phyloP scores from a whole-genome alignment of 31 red algal species.

The Odonthalia washingtoniensis region DNA sequence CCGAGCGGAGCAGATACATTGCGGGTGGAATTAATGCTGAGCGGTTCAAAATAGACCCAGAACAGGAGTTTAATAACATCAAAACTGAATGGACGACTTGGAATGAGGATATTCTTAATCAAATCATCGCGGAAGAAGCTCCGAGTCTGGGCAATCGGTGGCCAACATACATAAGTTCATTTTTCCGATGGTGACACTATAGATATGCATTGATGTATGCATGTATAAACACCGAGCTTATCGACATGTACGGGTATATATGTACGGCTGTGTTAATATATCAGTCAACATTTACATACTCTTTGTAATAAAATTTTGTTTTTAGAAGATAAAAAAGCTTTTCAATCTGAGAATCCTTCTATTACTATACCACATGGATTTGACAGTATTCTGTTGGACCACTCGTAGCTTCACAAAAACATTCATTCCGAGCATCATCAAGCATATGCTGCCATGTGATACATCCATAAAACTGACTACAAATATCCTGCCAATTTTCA shows the following conservation, averaged over 20 bases:
- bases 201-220: no score
- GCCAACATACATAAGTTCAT: conserved; percentile 66
- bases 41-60: conserved; percentile 51
- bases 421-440: conserved; percentile 75
- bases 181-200: conserved; percentile 65
- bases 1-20: conserved; percentile 39
- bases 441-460: conserved; percentile 80
- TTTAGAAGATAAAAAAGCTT: no score
- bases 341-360: no score
- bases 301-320: no score
- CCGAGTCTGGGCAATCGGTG: conserved; percentile 46
- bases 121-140: conserved; percentile 44
- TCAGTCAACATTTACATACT: no score
- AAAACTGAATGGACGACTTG: conserved; percentile 4
- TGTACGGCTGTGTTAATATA: no score
- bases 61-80: conserved; percentile 10
- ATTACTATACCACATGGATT: no score
- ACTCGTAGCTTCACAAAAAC: conserved; percentile 61
- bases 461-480: conserved; percentile 76
- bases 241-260: no score
- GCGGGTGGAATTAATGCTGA: conserved; percentile 85
- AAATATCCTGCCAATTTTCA: conserved; percentile 72
- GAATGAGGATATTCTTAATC: conserved; percentile 24
- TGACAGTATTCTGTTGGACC: conserved; percentile 56
- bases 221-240: no score